Evolutionary conservation across 148 eudicot genomes (phyloP).

Genomic region (Vaccinium macrocarpon): DNA sequence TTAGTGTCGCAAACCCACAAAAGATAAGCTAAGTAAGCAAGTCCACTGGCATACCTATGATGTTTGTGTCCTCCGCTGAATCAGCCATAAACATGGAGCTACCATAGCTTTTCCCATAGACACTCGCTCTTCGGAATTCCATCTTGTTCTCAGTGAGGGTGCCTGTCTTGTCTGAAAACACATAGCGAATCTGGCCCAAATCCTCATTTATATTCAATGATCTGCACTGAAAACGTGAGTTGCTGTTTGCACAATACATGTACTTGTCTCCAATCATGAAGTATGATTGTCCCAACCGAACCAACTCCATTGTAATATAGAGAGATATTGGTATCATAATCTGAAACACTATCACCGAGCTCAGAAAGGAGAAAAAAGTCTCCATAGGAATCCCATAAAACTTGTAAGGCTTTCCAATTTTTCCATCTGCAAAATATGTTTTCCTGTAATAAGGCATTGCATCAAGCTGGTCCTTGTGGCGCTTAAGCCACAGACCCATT

Average conservation of each 20-base stretch:
- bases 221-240: slow-evolving; percentile 94
- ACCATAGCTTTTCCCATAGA: slow-evolving; percentile 69
- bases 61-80: slow-evolving; percentile 27
- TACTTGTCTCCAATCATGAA: slow-evolving; percentile 91
- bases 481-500: slow-evolving; percentile 83
- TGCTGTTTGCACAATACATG: slow-evolving; percentile 61
- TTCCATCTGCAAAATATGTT: slow-evolving; percentile 51
- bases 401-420: slow-evolving; percentile 51
- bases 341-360: slow-evolving; percentile 92
- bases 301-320: slow-evolving; percentile 95
- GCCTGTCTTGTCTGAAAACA: slow-evolving; percentile 95
- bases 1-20: not conserved
- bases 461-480: slow-evolving; percentile 65
- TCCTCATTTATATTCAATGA: slow-evolving; percentile 97
- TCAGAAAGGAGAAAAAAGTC: slow-evolving; percentile 84
- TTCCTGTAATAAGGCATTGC: slow-evolving; percentile 83
- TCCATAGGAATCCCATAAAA: slow-evolving; percentile 89
- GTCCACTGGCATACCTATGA: slow-evolving; percentile 43
- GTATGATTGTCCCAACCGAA: slow-evolving; percentile 91
- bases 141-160: slow-evolving; percentile 94
- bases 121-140: slow-evolving; percentile 85
- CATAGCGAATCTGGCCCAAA: slow-evolving; percentile 89
- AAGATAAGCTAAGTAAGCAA: slow-evolving; percentile 8
- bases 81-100: slow-evolving; percentile 29
- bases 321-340: slow-evolving; percentile 97